Evolutionary conservation across 1,139 yeast genomes (phyloP).

Genomic region (Hanseniaspora uvarum): DNA sequence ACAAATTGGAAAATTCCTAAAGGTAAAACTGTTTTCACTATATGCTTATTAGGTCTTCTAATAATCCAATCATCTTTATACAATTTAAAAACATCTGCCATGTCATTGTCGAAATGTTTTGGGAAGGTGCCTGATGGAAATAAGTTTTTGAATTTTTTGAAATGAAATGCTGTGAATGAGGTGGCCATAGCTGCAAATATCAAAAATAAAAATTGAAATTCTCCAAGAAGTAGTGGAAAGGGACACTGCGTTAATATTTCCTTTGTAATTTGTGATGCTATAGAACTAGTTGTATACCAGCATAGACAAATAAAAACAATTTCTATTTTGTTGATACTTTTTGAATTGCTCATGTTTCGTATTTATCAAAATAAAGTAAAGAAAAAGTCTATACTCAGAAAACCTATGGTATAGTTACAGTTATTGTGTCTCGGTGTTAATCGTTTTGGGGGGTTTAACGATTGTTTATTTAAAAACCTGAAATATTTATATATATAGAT

Average conservation of each 20-base stretch:
- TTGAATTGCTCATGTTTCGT: background rate
- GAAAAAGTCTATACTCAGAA: background rate
- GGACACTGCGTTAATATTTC: conserved; percentile 58
- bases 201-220: conserved; percentile 72
- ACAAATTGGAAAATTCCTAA: conserved; percentile 86
- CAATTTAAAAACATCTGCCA: conserved; percentile 18
- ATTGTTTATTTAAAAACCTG: no score
- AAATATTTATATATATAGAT: background rate
- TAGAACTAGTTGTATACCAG: conserved; percentile 76
- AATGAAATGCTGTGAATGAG: conserved; percentile 26
- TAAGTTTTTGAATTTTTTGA: conserved; percentile 22
- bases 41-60: conserved; percentile 34
- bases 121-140: conserved; percentile 56
- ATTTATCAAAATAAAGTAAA: background rate
- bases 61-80: conserved; percentile 26
- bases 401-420: no score
- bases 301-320: conserved; percentile 47
- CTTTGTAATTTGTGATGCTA: conserved; percentile 77
- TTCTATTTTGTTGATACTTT: conserved; percentile 20
- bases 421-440: no score
- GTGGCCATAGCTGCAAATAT: conserved; percentile 34
- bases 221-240: conserved; percentile 76
- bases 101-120: conserved; percentile 19
- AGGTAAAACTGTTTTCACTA: conserved; percentile 67
- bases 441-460: no score